Base-by-base conservation (phyloP, 371 early-diverging fungal genomes). In the Mortierella sp. region DNA sequence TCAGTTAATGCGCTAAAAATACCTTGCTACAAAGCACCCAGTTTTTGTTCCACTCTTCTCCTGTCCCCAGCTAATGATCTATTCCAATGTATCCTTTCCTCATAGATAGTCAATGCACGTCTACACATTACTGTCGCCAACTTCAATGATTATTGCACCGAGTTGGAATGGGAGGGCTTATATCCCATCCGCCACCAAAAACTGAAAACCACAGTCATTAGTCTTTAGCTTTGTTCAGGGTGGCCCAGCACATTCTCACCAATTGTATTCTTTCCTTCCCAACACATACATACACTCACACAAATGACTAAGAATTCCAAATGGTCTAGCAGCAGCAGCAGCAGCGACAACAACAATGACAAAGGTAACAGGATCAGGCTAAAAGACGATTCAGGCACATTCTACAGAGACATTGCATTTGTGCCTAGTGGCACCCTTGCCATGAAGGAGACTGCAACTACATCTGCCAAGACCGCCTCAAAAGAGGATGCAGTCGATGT, bases 381-480 rank as follows among this genome's bases (percentile, higher is more conserved):
- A 12, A 62, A 71, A 60, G 71, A 70, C 37, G 62, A 70, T 12
- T 57, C 70, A 14, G 79, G 79, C 37, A 68, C 63, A 20, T 74
- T 59, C 62, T 79, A 71, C 62, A 70, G 65, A 28, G 72, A 79
- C 39, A 74, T 79, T 32, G 68, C 65, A 20, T 79, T 79, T 58
- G 79, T 79, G 32, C 75, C 75, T 9, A 71, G 72, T 24, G 75
- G 75, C 22, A 47, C 71, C 1, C 61, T 74, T 0, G 61, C 68
- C 37, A 73, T 70, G 61, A 64, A 71, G 43, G 66, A 73, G 6
- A 6, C 65, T 4, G 22, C 64, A 6, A 1, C 64, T 6, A 54
- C 43, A 3, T 16, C 69, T 6, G 9, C 37, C 24, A 51, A 30
- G 28, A 22, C 47, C 59, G 55, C 52, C 59, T 55, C 28, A 24